Conservation (phyloP, 306 rosid genomes). For the Lotus japonicus region DNA sequence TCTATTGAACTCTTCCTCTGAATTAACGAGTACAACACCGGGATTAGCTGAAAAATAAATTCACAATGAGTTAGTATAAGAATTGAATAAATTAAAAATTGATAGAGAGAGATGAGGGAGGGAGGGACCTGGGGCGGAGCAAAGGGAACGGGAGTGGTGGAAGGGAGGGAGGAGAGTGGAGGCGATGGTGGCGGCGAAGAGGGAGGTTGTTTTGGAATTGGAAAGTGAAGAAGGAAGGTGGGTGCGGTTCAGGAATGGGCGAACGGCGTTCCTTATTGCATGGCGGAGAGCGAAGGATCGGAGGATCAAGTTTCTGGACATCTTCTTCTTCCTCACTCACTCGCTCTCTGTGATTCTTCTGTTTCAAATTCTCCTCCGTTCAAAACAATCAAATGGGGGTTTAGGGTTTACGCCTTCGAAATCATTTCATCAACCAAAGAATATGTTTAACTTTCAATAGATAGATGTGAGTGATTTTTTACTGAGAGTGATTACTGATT, state of each 20-base stretch:
- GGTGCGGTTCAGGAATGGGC: neutral
- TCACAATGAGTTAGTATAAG: too few species aligned
- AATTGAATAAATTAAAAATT: neutral
- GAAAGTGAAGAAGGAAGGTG: neutral
- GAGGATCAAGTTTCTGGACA: constrained; percentile 27
- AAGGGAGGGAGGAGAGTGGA: constrained; percentile 11
- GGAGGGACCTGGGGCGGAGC: constrained; percentile 31
- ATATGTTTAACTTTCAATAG: too few species aligned
- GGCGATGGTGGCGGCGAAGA: constrained; percentile 20
- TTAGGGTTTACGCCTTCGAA: neutral
- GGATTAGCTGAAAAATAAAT: constrained; percentile 60
- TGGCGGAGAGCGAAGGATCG: constrained; percentile 22
- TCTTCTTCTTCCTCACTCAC: neutral
- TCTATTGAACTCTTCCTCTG: constrained; percentile 48
- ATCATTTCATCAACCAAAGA: too few species aligned
- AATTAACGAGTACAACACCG: constrained; percentile 39
- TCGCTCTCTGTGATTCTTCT: neutral
- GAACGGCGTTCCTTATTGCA: constrained; percentile 12
- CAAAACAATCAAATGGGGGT: neutral
- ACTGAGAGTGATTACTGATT: too few species aligned
- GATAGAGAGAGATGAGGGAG: neutral
- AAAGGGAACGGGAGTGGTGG: constrained; percentile 24
- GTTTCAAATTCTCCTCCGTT: neutral
- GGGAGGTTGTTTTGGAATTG: constrained; percentile 18
- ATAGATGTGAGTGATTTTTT: too few species aligned